Conservation (phyloP, 495 filamentous ascomycete genomes). For the Aspergillus egyptiacus region DNA sequence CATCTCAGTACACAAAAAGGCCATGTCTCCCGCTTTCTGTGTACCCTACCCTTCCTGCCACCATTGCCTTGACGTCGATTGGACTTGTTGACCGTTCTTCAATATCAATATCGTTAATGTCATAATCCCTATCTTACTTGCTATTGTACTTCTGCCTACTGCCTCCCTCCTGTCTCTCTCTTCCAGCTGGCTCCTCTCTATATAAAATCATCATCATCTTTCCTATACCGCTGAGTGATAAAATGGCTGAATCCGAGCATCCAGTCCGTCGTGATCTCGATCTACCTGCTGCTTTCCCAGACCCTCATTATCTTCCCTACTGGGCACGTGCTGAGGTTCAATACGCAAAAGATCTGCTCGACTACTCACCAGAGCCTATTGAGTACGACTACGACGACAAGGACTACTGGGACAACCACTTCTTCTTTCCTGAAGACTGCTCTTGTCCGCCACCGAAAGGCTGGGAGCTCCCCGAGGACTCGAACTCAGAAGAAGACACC, state of each 20-base stretch:
- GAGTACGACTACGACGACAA: conserved; percentile 45
- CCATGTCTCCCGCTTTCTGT: conserved; percentile 7
- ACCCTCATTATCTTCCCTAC: conserved; percentile 31
- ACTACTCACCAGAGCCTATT: conserved; percentile 39
- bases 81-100: not conserved
- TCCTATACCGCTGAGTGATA: not conserved
- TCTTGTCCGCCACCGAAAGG: conserved; percentile 38
- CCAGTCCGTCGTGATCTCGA: conserved; percentile 18
- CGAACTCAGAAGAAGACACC: conserved; percentile 13
- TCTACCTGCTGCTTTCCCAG: conserved; percentile 9
- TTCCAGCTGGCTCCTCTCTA: not conserved
- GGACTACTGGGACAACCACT: conserved; percentile 43
- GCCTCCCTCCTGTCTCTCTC: not conserved
- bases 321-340: conserved; percentile 38
- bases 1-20: not conserved
- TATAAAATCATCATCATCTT: not conserved
- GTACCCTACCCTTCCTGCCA: conserved; percentile 10
- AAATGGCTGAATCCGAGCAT: conserved; percentile 25
- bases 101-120: not conserved
- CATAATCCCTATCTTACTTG: not conserved
- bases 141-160: conserved; percentile 4
- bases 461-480: conserved; percentile 22
- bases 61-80: not conserved
- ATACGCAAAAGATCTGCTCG: conserved; percentile 38
- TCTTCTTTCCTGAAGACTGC: conserved; percentile 46